These are phyloP conservation scores for Wakefieldia striispora DNA, from an alignment of 768 basidiomycete species.

Conservation along the genomic window DNA sequence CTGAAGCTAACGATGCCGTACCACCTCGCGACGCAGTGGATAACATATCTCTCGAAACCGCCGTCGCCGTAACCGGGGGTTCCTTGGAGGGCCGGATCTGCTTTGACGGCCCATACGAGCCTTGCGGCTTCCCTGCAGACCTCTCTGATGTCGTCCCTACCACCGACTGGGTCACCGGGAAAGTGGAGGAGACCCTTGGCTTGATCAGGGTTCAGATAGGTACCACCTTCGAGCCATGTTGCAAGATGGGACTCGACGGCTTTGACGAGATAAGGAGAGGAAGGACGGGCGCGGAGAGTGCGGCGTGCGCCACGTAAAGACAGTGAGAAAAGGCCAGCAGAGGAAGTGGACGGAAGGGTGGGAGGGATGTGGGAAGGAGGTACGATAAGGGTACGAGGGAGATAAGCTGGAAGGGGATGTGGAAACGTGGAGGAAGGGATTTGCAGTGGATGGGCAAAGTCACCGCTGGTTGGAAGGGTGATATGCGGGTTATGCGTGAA, in stretches of 20 bases:
- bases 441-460: constrained; percentile 48
- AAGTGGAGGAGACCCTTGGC: constrained; percentile 24
- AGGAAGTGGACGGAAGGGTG: constrained; percentile 51
- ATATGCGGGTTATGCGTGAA: constrained; percentile 76
- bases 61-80: constrained; percentile 40
- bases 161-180: constrained; percentile 49
- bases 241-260: constrained; percentile 65
- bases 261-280: constrained; percentile 57
- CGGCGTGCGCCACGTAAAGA: constrained; percentile 74
- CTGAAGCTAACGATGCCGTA: constrained; percentile 81
- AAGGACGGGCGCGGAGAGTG: constrained; percentile 53
- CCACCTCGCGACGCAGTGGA: constrained; percentile 81
- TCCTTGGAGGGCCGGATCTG: background rate
- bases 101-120: constrained; percentile 66
- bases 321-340: constrained; percentile 74
- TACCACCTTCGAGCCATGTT: constrained; percentile 63
- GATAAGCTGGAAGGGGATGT: constrained; percentile 67
- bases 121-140: constrained; percentile 62
- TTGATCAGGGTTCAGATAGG: constrained; percentile 52
- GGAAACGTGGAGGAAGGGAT: constrained; percentile 62
- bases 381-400: constrained; percentile 57
- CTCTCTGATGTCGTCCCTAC: constrained; percentile 57
- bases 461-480: constrained; percentile 55
- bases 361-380: constrained; percentile 43
- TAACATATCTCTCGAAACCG: constrained; percentile 74